Conservation (phyloP, 1,139 yeast species). For the Fermentozyma sake region DNA sequence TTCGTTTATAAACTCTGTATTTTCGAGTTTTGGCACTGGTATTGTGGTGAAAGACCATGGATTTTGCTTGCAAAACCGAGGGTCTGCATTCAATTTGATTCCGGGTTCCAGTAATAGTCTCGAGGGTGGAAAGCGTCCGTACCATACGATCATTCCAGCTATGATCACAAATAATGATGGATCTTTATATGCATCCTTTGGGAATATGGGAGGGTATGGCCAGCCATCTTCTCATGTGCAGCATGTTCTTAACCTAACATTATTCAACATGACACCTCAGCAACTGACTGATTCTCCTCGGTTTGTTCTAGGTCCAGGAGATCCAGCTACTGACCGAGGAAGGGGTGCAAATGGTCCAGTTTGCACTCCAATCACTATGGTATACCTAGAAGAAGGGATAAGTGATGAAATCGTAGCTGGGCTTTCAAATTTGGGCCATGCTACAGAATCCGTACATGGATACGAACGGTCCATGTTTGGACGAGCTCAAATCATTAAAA, state of each 20-base stretch:
- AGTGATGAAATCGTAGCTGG: conserved; percentile 34
- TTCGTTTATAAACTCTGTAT: conserved; percentile 75
- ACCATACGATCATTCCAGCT: conserved; percentile 83
- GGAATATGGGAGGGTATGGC: conserved; percentile 87
- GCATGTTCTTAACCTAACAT: conserved; percentile 60
- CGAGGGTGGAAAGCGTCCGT: conserved; percentile 71
- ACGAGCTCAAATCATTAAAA: conserved; percentile 70
- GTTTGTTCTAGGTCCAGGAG: conserved; percentile 54
- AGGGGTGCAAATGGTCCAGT: conserved; percentile 68
- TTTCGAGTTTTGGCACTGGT: conserved; percentile 68
- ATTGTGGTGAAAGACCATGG: conserved; percentile 66
- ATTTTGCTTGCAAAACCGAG: conserved; percentile 72
- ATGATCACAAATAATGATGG: conserved; percentile 50
- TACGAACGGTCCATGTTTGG: conserved; percentile 50
- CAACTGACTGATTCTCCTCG: conserved; percentile 76
- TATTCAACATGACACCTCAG: conserved; percentile 68
- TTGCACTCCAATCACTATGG: conserved; percentile 52
- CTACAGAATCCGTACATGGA: conserved; percentile 43
- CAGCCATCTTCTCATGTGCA: conserved; percentile 87
- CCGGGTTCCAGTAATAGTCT: conserved; percentile 56
- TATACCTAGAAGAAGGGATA: conserved; percentile 67
- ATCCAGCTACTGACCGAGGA: conserved; percentile 46
- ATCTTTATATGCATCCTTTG: conserved; percentile 62
- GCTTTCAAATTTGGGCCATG: conserved; percentile 56
- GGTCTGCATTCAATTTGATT: conserved; percentile 65